Conservation (phyloP, 2,329 filamentous ascomycete genomes). For the Penicillium vulpinum region DNA sequence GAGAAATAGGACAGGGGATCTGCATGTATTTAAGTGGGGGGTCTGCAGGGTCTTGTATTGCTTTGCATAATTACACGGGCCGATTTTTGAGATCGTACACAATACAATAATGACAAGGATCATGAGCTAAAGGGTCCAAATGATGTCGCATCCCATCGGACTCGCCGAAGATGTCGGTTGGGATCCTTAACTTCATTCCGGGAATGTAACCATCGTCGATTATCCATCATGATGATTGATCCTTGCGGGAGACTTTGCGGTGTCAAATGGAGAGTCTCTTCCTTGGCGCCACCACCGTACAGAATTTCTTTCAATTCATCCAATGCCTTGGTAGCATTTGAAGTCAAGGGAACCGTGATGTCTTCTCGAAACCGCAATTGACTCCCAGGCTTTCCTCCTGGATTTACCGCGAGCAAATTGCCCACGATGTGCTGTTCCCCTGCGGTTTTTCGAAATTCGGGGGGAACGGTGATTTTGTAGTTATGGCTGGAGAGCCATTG, state of each 20-base stretch:
- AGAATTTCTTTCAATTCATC: conserved; percentile 31
- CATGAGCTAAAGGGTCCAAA: neutral
- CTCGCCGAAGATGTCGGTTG: conserved; percentile 7
- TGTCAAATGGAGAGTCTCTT: conserved; percentile 25
- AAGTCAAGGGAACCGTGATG: conserved; percentile 30
- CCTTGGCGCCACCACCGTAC: neutral
- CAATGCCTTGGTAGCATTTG: conserved; percentile 28
- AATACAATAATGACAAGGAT: neutral
- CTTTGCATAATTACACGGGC: too few relatives aligned
- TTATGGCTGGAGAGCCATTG: conserved; percentile 26
- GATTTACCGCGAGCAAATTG: neutral
- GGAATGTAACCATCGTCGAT: conserved; percentile 11
- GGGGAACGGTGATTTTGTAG: conserved; percentile 36
- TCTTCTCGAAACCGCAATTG: conserved; percentile 26
- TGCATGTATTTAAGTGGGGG: neutral
- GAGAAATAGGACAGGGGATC: neutral
- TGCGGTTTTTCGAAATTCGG: conserved; percentile 33
- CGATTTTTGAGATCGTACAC: neutral
- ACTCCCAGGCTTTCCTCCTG: neutral
- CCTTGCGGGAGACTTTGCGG: conserved; percentile 1
- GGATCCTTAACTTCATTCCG: conserved; percentile 8
- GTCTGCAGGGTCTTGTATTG: too few relatives aligned
- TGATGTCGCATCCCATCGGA: conserved; percentile 8
- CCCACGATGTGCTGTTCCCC: neutral
- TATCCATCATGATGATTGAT: conserved; percentile 9